A percentile compares a stretch with the other conserved stretches of the same genome.
These are phyloP conservation scores for Cucurbita ficifolia DNA, from an alignment of 306 rosid species.

Conservation along the genomic window DNA sequence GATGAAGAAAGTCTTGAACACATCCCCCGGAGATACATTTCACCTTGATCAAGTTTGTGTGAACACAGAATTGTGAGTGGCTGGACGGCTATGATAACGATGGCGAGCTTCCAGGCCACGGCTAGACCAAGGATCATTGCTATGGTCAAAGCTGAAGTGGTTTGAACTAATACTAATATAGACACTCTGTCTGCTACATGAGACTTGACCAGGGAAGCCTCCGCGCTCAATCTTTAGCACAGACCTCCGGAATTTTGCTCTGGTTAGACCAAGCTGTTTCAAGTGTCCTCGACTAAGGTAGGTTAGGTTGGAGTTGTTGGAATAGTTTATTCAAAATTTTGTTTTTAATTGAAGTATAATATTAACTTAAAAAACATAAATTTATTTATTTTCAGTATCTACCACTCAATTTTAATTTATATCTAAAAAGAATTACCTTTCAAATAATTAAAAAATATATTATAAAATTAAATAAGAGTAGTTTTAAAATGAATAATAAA, in stretches of 20 bases:
- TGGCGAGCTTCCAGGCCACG: slow-evolving; percentile 88
- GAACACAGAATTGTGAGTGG: slow-evolving; percentile 74
- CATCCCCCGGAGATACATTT: slow-evolving; percentile 82
- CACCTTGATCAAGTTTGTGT: slow-evolving; percentile 50
- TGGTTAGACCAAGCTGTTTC: slow-evolving; percentile 92
- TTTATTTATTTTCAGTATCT: no score
- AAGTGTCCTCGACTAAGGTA: slow-evolving; percentile 24
- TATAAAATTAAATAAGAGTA: no score
- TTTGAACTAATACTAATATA: slow-evolving; percentile 61
- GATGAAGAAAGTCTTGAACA: slow-evolving; percentile 82
- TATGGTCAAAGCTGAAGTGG: slow-evolving; percentile 66
- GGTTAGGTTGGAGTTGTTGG: no score
- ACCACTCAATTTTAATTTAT: no score
- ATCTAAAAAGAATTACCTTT: no score
- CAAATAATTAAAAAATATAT: no score
- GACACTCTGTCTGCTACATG: slow-evolving; percentile 79
- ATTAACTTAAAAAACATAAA: no score
- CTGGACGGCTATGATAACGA: slow-evolving; percentile 81
- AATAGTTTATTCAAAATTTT: no score
- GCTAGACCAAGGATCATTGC: slow-evolving; percentile 78
- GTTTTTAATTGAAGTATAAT: no score
- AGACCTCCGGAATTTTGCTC: slow-evolving; percentile 77
- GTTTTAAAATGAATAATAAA: no score
- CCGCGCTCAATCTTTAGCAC: slow-evolving; percentile 76
- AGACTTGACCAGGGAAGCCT: slow-evolving; percentile 82